Percentiles rank a stretch among this genome's conserved stretches.
Evolutionary conservation across 306 rosid species (phyloP).

Genomic region (Fragaria ananassa): DNA sequence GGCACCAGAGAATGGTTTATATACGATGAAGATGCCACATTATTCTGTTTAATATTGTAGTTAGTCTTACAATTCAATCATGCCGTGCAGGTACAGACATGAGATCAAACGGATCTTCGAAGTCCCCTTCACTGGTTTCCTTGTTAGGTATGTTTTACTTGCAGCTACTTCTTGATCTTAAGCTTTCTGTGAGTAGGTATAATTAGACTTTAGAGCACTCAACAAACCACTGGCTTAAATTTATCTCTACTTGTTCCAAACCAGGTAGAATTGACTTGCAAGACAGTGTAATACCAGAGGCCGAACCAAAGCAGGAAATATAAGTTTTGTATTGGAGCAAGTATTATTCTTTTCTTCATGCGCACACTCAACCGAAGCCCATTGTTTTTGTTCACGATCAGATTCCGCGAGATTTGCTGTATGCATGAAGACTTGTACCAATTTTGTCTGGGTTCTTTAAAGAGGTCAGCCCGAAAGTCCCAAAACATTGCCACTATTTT

Average conservation of each 20-base stretch:
- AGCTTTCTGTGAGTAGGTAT: neutral
- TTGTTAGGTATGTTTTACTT: constrained; percentile 67
- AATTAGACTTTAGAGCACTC: neutral
- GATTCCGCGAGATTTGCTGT: constrained; percentile 5
- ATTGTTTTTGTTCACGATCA: neutral
- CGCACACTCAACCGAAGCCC: constrained; percentile 9
- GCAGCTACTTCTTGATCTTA: neutral
- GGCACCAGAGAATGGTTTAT: neutral
- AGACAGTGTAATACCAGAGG: constrained; percentile 65
- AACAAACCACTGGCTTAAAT: neutral
- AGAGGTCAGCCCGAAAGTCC: constrained; percentile 15
- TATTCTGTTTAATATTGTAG: neutral
- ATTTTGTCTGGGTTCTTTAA: neutral
- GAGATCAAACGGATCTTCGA: constrained; percentile 53
- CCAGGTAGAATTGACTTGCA: constrained; percentile 86
- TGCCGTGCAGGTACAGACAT: constrained; percentile 60
- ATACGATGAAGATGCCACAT: neutral
- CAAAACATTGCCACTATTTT: neutral
- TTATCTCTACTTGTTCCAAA: neutral
- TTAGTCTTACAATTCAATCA: neutral
- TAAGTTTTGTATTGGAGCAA: constrained; percentile 33
- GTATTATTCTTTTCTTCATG: constrained; percentile 29
- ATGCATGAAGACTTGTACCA: constrained; percentile 10
- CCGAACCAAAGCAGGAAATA: constrained; percentile 59
- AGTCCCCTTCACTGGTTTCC: constrained; percentile 69